Base-by-base conservation (phyloP, 1,284 basidiomycete species). In the Moesziomyces antarcticus region DNA sequence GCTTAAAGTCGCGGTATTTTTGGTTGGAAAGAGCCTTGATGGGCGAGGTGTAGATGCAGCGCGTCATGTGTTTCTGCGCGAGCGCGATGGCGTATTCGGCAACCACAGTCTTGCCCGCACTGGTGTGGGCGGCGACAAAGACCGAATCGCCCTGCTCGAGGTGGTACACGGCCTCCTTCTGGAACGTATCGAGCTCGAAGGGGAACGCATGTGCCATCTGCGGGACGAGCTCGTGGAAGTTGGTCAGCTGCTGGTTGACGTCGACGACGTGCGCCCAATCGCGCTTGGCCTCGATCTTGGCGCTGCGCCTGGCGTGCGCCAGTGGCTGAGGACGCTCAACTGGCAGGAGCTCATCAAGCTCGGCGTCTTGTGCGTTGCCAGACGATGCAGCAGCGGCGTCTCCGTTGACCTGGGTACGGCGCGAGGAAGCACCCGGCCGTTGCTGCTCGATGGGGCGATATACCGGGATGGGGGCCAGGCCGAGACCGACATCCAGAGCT, bases 1-100 rank as follows among this genome's bases (percentile, higher is more conserved):
- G 91, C 85, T 98, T 99, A 87, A 99, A 99, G 85, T 99, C 97
- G 50, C 97, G 89, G 85, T 97, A 99, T 85, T 99, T 99, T 82
- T 99, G 97, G 84, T 99, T 99, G 7, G 96, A 98, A 6, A 99
- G 87, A 0, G 97, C 97, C 82, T 99, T 99, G 85, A 99, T 99
- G 0, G 97, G 97, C 1, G 94, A 97, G 0, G 97, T 99, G 84
- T 99, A 99, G 78, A 99, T 98, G 5, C 96, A 94, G 75, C 94
- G 89, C 21, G 97, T 99, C 95, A 99, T 97, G 85, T 99, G 97
- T 83, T 96, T 96, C 63, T 91, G 91, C 3, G 97, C 95, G 1
- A 99, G 88, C 3, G 95, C 93, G 73, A 99, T 98, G 5, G 97
- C 97, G 84, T 99, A 99, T 84, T 99, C 97, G 1, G 97, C 96